Evolutionary conservation across 2,329 filamentous ascomycete genomes (phyloP), one percentile per base, ranked within the genome.

Genomic region (Ophiocordyceps camponoti-rufipedis): DNA sequence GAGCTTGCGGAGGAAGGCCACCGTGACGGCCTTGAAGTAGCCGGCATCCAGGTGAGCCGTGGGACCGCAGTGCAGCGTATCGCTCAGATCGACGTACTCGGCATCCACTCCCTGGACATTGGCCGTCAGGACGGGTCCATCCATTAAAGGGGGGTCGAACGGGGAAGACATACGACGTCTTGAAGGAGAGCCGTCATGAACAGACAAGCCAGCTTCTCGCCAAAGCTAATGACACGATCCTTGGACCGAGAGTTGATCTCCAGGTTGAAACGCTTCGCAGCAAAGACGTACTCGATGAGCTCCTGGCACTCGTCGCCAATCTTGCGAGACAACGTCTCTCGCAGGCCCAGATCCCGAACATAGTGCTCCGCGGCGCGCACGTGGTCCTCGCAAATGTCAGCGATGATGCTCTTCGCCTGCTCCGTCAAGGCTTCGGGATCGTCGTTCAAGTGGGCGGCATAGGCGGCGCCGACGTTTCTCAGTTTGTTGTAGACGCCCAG

Each of bases 191-290:
- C 79, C 19, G 89, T 75, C 82, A 98, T 88, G 61, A 91, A 91
- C 31, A 81, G 75, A 62, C 89, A 96, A 64, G 86, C 93, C 53
- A 98, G 69, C 67, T 94, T 96, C 71, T 98, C 91, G 46, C 91
- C 91, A 54, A 91, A 87, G 60, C 87, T 93, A 49, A 96, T 81
- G 50, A 98, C 85, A 54, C 89, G 82, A 57, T 91, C 85, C 60
- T 87, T 85, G 48, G 80, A 81, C 54, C 82, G 74, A 6, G 81
- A 75, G 58, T 85, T 85, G 56, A 88, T 82, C 60, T 88, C 83
- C 40, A 82, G 66, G 56, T 80, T 76, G 62, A 80, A 82, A 51
- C 76, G 69, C 59, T 75, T 76, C 10, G 75, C 73, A 1, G 75
- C 78, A 31, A 70, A 64, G 47, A 79, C 71, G 55, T 80, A 91